Conservation (phyloP, 805 yeast genomes). For the Sugiyamaella smithiae region DNA sequence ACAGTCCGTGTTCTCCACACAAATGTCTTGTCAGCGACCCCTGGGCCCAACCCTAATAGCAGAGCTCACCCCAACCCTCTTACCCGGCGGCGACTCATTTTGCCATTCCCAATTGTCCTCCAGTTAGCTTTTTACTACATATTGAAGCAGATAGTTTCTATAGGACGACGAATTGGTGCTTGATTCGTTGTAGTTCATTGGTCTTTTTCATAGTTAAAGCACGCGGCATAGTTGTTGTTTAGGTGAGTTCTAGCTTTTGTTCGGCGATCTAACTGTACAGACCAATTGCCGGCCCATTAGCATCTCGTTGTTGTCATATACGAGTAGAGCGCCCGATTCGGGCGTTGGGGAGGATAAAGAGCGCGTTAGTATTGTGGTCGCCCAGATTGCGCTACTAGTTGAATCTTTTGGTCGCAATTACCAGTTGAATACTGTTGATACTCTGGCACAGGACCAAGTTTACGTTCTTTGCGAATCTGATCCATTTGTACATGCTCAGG, state of each 20-base stretch:
- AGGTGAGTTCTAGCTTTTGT: neutral
- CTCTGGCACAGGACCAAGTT: neutral
- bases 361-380: neutral
- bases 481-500: conserved; percentile 2
- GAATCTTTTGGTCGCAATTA: neutral
- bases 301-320: neutral
- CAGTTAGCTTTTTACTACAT: too few species aligned
- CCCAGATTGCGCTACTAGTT: neutral
- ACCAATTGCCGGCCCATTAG: neutral
- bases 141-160: too few species aligned
- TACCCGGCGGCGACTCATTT: too few species aligned
- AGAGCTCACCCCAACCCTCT: too few species aligned
- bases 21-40: too few species aligned
- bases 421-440: neutral
- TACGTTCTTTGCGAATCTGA: neutral
- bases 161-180: too few species aligned
- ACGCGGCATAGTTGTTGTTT: neutral
- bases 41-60: too few species aligned
- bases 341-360: neutral
- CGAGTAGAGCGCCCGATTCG: neutral
- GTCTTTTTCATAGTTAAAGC: too few species aligned
- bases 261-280: neutral
- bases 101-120: too few species aligned
- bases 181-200: too few species aligned
- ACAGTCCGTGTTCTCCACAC: too few species aligned